Evolutionary conservation across 148 eudicot genomes (phyloP).

Genomic region (Nyssa sinensis): DNA sequence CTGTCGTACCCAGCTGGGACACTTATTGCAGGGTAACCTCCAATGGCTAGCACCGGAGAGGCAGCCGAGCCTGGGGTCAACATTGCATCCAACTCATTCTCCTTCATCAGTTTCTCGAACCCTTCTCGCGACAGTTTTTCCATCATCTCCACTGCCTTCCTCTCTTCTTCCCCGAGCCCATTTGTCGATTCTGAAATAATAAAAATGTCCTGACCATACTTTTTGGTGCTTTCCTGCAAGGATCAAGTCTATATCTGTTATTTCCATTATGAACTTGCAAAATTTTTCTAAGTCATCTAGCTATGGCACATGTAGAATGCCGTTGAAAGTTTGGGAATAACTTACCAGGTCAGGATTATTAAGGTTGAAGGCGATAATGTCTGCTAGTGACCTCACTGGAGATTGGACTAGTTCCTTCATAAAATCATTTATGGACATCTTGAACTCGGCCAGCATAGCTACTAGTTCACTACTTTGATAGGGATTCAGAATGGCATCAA

Average conservation of each 20-base stretch:
- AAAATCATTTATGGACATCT: slow-evolving; percentile 36
- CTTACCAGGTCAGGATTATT: slow-evolving; percentile 48
- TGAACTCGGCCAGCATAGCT: slow-evolving; percentile 45
- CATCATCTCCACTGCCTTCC: slow-evolving; percentile 23
- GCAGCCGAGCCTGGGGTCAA: slow-evolving; percentile 39
- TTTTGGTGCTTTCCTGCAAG: slow-evolving; percentile 36
- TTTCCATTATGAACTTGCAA: not conserved
- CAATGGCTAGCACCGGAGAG: slow-evolving; percentile 38
- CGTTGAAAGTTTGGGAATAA: not conserved
- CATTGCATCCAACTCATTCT: slow-evolving; percentile 45
- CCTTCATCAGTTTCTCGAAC: slow-evolving; percentile 39
- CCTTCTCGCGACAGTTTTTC: slow-evolving; percentile 33
- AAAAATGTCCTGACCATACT: slow-evolving; percentile 45
- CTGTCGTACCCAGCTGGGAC: slow-evolving; percentile 48
- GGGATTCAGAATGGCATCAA: slow-evolving; percentile 28
- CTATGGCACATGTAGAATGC: too few relatives aligned
- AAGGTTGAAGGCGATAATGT: slow-evolving; percentile 60
- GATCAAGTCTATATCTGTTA: not conserved
- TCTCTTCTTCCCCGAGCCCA: slow-evolving; percentile 35
- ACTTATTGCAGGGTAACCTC: slow-evolving; percentile 48
- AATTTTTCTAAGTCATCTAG: too few relatives aligned
- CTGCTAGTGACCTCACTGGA: slow-evolving; percentile 55
- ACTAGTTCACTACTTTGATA: slow-evolving; percentile 32
- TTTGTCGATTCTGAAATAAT: slow-evolving; percentile 37
- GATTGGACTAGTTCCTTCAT: slow-evolving; percentile 41